phyloP scores from a whole-genome alignment of 1,284 basidiomycete genomes.

The Tilletiopsis washingtonensis region DNA sequence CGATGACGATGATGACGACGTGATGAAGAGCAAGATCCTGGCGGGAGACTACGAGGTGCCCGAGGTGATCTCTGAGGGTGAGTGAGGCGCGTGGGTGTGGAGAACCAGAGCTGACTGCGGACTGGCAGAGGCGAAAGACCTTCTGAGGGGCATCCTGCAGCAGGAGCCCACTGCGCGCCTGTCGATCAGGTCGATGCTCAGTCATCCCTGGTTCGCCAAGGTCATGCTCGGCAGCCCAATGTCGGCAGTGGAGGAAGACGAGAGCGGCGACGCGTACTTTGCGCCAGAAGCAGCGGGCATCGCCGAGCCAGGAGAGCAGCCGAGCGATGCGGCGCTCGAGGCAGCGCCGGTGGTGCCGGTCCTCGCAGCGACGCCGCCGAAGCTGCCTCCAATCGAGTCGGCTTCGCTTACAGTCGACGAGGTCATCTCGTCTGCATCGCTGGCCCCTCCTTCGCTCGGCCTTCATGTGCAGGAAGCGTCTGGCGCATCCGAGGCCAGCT shows the following conservation, averaged over 20 bases:
- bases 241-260: constrained; percentile 29
- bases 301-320: background rate
- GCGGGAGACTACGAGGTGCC: constrained; percentile 84
- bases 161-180: constrained; percentile 68
- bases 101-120: background rate
- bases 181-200: constrained; percentile 74
- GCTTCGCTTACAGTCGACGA: too few relatives aligned
- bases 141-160: constrained; percentile 71
- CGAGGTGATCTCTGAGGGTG: constrained; percentile 65
- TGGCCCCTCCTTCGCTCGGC: too few relatives aligned
- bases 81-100: constrained; percentile 14
- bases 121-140: constrained; percentile 64
- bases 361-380: too few relatives aligned
- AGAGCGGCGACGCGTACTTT: too few relatives aligned
- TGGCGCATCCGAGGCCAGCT: constrained; percentile 27
- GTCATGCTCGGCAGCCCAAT: constrained; percentile 21
- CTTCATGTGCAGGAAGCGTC: too few relatives aligned
- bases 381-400: too few relatives aligned
- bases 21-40: constrained; percentile 82
- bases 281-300: too few relatives aligned
- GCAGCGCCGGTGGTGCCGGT: too few relatives aligned
- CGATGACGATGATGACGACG: constrained; percentile 85
- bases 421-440: too few relatives aligned
- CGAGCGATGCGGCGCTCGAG: background rate
- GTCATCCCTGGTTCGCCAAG: constrained; percentile 74